Conservation (phyloP, 441 rosid genomes). For the Flueggea neowawraea region DNA sequence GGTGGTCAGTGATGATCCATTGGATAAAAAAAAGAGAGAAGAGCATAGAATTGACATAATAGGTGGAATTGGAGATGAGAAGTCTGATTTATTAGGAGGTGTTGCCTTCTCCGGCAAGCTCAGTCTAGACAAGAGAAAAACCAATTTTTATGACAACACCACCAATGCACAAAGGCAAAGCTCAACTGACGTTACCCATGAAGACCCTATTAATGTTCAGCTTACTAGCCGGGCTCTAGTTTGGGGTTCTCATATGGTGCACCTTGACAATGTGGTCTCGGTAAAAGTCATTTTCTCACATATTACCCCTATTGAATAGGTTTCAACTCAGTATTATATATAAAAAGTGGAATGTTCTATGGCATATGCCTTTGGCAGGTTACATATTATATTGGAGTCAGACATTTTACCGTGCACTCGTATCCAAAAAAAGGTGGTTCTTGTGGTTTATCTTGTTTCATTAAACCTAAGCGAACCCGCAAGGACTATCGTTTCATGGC, state of each 20-base stretch:
- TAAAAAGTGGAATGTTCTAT: neutral
- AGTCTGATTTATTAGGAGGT: conserved; percentile 82
- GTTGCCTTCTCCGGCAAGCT: conserved; percentile 78
- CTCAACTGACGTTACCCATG: conserved; percentile 44
- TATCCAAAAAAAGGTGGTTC: conserved; percentile 69
- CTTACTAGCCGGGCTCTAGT: conserved; percentile 82
- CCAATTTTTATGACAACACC: conserved; percentile 29
- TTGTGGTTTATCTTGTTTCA: conserved; percentile 76
- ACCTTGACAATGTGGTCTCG: conserved; percentile 76
- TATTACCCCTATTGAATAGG: neutral
- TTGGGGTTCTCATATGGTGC: conserved; percentile 80
- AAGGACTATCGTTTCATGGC: conserved; percentile 87
- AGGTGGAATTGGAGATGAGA: conserved; percentile 65
- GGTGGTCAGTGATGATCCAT: conserved; percentile 32
- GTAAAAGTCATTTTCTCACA: conserved; percentile 25
- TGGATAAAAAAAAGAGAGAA: conserved; percentile 36
- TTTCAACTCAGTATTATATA: neutral
- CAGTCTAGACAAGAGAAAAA: conserved; percentile 64
- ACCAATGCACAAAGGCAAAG: conserved; percentile 38
- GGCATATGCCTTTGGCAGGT: conserved; percentile 45
- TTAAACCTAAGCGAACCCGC: conserved; percentile 72
- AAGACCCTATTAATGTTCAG: conserved; percentile 65
- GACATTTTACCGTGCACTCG: conserved; percentile 91
- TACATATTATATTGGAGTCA: conserved; percentile 76
- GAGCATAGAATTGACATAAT: conserved; percentile 72